A percentile compares a stretch with the other conserved stretches of the same genome.
Conservation (phyloP, 2,329 filamentous ascomycete species). For the Stachybotrys chlorohalonatus region DNA sequence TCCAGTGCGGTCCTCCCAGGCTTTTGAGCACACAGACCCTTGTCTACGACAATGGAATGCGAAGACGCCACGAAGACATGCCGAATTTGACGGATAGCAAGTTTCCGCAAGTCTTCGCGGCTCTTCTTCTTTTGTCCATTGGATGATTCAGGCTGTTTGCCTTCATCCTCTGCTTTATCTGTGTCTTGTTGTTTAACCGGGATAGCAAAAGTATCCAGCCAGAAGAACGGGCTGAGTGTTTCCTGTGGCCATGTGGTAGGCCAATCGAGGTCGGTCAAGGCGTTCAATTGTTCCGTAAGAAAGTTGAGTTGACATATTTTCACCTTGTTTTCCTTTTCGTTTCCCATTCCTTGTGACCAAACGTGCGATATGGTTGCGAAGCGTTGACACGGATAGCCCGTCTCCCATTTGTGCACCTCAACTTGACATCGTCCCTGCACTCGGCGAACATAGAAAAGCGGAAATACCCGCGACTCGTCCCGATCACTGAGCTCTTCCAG, state of each 20-base stretch:
- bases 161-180: too few species aligned
- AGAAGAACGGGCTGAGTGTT: neutral
- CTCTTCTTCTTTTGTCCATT: neutral
- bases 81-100: neutral
- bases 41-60: neutral
- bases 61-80: neutral
- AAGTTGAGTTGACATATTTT: neutral
- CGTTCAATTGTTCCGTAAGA: neutral
- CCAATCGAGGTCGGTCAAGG: neutral
- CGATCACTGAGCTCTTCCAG: too few species aligned
- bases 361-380: neutral
- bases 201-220: neutral
- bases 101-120: neutral
- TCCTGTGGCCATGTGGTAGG: neutral
- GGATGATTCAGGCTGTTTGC: neutral
- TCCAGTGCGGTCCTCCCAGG: neutral
- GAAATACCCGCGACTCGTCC: neutral
- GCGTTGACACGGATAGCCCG: neutral
- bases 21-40: neutral
- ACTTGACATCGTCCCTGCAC: neutral
- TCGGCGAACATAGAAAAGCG: neutral
- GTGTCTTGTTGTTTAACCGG: neutral
- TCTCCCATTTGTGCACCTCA: too few species aligned
- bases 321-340: neutral
- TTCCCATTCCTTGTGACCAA: neutral